Percentiles rank a stretch among this genome's conserved stretches.
phyloP scores from a whole-genome alignment of 495 filamentous ascomycete species.

The Thozetella sp. region DNA sequence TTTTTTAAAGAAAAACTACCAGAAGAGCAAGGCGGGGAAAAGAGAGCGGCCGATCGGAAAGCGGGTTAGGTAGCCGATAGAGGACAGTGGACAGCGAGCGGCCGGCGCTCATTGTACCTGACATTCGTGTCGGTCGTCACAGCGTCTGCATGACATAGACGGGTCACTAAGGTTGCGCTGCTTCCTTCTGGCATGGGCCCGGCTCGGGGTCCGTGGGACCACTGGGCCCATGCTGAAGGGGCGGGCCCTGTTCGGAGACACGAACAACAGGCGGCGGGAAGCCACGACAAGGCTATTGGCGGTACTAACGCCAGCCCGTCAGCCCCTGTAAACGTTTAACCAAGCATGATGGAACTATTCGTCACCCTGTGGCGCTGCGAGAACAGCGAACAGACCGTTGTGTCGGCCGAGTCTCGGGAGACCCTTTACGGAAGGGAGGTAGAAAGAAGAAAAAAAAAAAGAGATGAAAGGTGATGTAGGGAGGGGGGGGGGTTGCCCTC shows the following conservation, averaged over 20 bases:
- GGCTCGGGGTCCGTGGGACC: background rate
- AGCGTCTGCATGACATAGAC: background rate
- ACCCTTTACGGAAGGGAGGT: no score
- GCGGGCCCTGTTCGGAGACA: background rate
- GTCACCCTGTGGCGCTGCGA: background rate
- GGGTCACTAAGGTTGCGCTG: slow-evolving; percentile 1
- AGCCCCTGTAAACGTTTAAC: background rate
- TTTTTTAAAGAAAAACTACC: no score
- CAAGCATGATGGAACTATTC: background rate
- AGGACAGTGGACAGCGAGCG: background rate
- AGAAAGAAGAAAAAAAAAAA: no score
- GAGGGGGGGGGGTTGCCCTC: background rate
- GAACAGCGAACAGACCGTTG: background rate
- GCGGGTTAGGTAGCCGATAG: no score
- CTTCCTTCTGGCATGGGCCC: no score
- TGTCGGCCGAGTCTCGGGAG: background rate
- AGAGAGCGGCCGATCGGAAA: no score
- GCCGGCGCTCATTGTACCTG: background rate
- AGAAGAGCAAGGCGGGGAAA: no score
- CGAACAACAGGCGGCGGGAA: background rate
- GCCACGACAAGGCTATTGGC: background rate
- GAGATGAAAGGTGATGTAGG: background rate
- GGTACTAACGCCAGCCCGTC: background rate
- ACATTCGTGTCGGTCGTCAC: background rate
- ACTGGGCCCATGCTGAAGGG: background rate